These are phyloP conservation scores for Phaffia tasmanica DNA, from an alignment of 768 basidiomycete species.

Conservation along the genomic window DNA sequence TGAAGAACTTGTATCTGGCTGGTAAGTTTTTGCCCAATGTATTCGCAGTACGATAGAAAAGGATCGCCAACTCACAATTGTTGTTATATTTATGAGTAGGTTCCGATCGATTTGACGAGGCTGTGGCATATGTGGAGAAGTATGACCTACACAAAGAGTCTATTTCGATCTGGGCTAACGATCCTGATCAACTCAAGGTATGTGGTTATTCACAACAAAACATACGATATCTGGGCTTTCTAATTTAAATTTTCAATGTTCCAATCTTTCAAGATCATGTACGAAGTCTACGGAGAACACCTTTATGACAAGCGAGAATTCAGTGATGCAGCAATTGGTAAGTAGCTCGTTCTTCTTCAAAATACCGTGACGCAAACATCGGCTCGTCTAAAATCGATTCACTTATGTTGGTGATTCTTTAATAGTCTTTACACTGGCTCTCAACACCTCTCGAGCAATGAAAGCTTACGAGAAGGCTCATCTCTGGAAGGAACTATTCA, in stretches of 20 bases:
- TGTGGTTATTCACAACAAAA: conserved; percentile 1
- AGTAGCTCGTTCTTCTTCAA: conserved; percentile 13
- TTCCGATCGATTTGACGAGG: conserved; percentile 61
- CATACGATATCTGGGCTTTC: neutral
- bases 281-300: conserved; percentile 28
- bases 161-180: conserved; percentile 59
- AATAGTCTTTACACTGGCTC: conserved; percentile 38
- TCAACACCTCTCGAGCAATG: conserved; percentile 60
- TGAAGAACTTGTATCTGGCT: conserved; percentile 60
- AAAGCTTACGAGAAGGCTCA: conserved; percentile 74
- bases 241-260: neutral
- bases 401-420: neutral
- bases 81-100: conserved; percentile 42
- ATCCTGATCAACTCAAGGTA: conserved; percentile 52
- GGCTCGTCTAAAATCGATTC: neutral
- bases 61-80: conserved; percentile 7
- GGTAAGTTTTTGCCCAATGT: conserved; percentile 42
- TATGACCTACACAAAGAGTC: conserved; percentile 67
- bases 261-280: conserved; percentile 25
- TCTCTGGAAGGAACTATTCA: conserved; percentile 86
- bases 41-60: neutral
- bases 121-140: conserved; percentile 62
- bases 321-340: conserved; percentile 69
- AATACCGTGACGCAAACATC: neutral
- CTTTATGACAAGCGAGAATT: conserved; percentile 77